phyloP scores from a whole-genome alignment of 768 basidiomycete genomes.

The Lactarius deliciosus region DNA sequence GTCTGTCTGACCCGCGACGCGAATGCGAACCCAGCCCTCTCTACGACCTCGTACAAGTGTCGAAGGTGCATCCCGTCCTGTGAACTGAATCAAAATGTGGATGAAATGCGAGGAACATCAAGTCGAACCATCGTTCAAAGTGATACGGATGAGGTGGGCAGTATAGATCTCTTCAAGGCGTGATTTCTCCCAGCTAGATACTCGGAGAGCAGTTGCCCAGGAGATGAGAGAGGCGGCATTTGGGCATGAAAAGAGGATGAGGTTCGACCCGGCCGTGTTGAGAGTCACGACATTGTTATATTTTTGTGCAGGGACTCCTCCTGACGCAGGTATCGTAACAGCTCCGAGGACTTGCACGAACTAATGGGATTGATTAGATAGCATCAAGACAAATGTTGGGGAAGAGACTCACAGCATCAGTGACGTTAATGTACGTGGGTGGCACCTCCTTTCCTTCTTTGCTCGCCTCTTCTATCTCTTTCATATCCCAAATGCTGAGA shows the following conservation, averaged over 20 bases:
- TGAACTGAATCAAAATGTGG: conserved; percentile 5
- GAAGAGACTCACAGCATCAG: conserved; percentile 72
- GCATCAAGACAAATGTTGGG: conserved; percentile 19
- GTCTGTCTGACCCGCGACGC: conserved; percentile 95
- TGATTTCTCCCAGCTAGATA: conserved; percentile 93
- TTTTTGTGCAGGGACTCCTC: conserved; percentile 50
- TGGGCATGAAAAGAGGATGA: conserved; percentile 85
- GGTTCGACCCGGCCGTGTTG: conserved; percentile 92
- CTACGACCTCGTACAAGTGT: conserved; percentile 69
- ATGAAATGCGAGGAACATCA: conserved; percentile 2
- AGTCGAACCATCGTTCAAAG: conserved; percentile 48
- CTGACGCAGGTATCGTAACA: conserved; percentile 59
- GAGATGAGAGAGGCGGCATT: conserved; percentile 64
- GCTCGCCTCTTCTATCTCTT: conserved; percentile 80
- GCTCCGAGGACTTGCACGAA: conserved; percentile 79
- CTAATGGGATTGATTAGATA: conserved; percentile 39
- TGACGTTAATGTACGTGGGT: conserved; percentile 82
- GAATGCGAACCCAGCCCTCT: conserved; percentile 90
- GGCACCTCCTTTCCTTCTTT: conserved; percentile 79
- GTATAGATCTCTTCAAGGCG: conserved; percentile 97
- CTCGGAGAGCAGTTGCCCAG: conserved; percentile 91
- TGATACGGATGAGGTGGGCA: conserved; percentile 85
- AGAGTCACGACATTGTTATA: conserved; percentile 83
- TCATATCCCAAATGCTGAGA: conserved; percentile 91
- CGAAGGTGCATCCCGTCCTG: conserved; percentile 53